Base-by-base conservation (phyloP, 139 green algal genomes). In the Chlorella sp. region DNA sequence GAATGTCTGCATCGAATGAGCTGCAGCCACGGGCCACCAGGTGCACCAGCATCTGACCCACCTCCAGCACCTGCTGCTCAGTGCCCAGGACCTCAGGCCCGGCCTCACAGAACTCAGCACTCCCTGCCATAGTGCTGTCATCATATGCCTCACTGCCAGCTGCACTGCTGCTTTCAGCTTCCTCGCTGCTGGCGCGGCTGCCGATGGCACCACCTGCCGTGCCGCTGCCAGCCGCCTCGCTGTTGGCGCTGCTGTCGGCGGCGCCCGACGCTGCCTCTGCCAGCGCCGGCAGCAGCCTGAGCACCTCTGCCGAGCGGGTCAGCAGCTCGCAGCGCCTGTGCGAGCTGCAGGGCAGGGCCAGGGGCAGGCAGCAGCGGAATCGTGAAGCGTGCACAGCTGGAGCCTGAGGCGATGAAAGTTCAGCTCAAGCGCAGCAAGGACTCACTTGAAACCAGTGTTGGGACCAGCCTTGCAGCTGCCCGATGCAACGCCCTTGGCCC, bases 1-100 rank as follows among this genome's bases (percentile, higher is more conserved):
- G 35, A 14, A 43, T 46, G 29, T 5, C 14, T 3, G 62, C 8
- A 27, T 69, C 36, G 40, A 50, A 53, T 1, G 29, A 46, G 62
- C 2, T 53, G 62, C 62, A 69, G 25, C 23, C 27, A 9, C 33
- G 23, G 0, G 62, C 62, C 4, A 53, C 23, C 21, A 69, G 62
- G 40, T 69, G 62, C 62, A 53, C 62, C 40, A 50, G 40, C 62
- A 69, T 69, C 62, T 46, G 40, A 1, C 62, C 62, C 2, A 69
- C 40, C 23, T 41, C 36, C 62, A 14, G 25, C 62, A 69, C 31
- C 62, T 51, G 62, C 23, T 42, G 62, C 36, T 59, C 51, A 23
- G 51, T 59, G 51, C 51, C 51, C 5, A 23, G 21, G 25, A 59
- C 51, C 51, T 59, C 51, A 12, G 14, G 51, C 51, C 11, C 51